A percentile compares a stretch with the other conserved stretches of the same genome.
These are phyloP conservation scores for Lolium multiflorum DNA, from an alignment of 176 grass and related monocot species.

Conservation along the genomic window DNA sequence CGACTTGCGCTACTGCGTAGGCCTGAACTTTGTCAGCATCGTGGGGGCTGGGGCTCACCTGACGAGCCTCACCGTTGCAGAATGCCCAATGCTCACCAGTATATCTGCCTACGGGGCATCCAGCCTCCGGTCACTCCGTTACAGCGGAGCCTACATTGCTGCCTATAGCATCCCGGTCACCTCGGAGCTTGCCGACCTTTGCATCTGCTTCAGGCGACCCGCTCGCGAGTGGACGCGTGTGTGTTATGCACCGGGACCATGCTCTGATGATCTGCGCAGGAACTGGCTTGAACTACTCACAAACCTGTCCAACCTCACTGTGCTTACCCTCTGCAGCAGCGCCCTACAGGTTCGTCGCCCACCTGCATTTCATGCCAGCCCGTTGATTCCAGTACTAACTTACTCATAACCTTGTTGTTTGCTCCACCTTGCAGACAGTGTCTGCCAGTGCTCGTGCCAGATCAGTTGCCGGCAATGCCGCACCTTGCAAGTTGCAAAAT, in stretches of 20 bases:
- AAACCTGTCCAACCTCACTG: constrained; percentile 52
- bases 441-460: constrained; percentile 1
- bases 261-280: too few species aligned
- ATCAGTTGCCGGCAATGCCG: background rate
- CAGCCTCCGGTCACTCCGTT: constrained; percentile 38
- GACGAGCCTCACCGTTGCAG: constrained; percentile 52
- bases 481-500: constrained; percentile 46
- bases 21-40: constrained; percentile 3
- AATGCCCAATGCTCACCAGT: constrained; percentile 29
- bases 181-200: constrained; percentile 39
- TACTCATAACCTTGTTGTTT: background rate
- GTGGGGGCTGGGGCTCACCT: constrained; percentile 24
- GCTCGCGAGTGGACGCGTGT: fast-evolving
- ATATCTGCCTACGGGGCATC: constrained; percentile 5
- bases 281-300: constrained; percentile 23
- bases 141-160: background rate
- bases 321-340: constrained; percentile 57
- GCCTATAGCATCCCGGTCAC: background rate
- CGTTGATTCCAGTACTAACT: background rate
- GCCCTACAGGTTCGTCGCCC: constrained; percentile 50
- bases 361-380: background rate
- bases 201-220: constrained; percentile 25
- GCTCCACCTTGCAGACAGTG: constrained; percentile 11
- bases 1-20: constrained; percentile 41
- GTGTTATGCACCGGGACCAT: too few species aligned